Evolutionary conservation across 768 basidiomycete genomes (phyloP).

Genomic region (Termitomyces sp.): DNA sequence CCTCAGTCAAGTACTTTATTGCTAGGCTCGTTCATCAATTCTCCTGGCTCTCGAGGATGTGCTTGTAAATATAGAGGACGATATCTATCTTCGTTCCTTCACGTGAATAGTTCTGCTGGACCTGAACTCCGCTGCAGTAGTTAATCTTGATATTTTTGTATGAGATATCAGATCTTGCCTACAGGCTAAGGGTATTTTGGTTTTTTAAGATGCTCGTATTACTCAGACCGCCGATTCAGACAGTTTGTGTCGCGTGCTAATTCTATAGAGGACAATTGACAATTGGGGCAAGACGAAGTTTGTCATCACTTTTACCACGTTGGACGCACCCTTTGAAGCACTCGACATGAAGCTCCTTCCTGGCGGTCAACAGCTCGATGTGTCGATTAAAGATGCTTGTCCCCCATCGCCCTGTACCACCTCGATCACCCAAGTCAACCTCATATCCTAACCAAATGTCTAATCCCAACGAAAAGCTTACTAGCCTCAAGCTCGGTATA

Average conservation of each 20-base stretch:
- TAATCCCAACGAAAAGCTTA: constrained; percentile 48
- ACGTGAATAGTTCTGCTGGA: too few species aligned
- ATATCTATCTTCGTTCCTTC: too few species aligned
- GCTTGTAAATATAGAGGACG: too few species aligned
- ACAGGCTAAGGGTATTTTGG: too few species aligned
- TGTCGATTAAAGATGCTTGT: constrained; percentile 41
- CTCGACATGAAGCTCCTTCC: constrained; percentile 47
- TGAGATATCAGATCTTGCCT: too few species aligned
- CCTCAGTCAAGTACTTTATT: too few species aligned
- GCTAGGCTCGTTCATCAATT: too few species aligned
- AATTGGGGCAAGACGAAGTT: constrained; percentile 35
- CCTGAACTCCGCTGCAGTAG: too few species aligned
- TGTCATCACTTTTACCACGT: constrained; percentile 18
- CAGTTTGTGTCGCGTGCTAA: constrained; percentile 55
- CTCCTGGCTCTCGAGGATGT: too few species aligned
- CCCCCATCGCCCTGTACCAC: constrained; percentile 48
- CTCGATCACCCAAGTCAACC: constrained; percentile 41
- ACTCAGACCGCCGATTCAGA: too few species aligned
- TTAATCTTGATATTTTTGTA: too few species aligned
- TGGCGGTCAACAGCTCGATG: constrained; percentile 66
- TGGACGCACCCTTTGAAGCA: constrained; percentile 30
- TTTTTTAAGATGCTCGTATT: too few species aligned
- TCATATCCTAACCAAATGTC: constrained; percentile 42
- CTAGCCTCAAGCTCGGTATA: constrained; percentile 55
- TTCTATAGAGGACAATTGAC: constrained; percentile 59